phyloP scores from a whole-genome alignment of 2,329 filamentous ascomycete genomes.

The Thermothelomyces thermophilus region DNA sequence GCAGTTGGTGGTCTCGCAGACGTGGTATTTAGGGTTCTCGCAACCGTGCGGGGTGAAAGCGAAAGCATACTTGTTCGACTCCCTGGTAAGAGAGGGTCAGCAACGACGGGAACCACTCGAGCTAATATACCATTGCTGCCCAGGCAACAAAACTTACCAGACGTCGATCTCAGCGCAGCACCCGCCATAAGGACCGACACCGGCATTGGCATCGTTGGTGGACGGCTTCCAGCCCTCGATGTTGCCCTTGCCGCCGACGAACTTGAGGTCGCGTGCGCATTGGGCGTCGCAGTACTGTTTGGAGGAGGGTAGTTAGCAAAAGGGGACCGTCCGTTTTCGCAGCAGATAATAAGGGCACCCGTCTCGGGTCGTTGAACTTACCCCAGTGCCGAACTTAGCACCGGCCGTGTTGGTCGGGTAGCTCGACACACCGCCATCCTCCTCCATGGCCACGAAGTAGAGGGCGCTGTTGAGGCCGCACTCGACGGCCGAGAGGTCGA shows the following conservation, averaged over 20 bases:
- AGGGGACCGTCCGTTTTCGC: no score
- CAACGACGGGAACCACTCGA: no score
- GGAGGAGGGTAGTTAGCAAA: no score
- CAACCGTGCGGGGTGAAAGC: slow-evolving; percentile 63
- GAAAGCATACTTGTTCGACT: slow-evolving; percentile 59
- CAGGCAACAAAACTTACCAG: slow-evolving; percentile 29
- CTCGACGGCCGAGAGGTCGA: slow-evolving; percentile 60
- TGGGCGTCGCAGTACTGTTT: slow-evolving; percentile 43
- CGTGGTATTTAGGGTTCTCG: slow-evolving; percentile 40
- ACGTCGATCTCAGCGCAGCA: slow-evolving; percentile 56
- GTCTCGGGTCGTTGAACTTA: slow-evolving; percentile 5
- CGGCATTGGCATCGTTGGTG: slow-evolving; percentile 47
- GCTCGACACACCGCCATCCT: slow-evolving; percentile 47
- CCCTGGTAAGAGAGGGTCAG: slow-evolving; percentile 37
- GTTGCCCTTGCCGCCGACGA: slow-evolving; percentile 51
- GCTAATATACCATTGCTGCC: no score
- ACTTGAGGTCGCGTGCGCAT: slow-evolving; percentile 50
- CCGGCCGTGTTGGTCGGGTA: slow-evolving; percentile 45
- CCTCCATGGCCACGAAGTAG: slow-evolving; percentile 58
- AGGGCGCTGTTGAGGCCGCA: slow-evolving; percentile 68
- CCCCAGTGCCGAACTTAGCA: slow-evolving; percentile 51
- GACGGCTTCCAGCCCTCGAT: slow-evolving; percentile 47
- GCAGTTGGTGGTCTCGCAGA: slow-evolving; percentile 44
- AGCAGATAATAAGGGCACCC: no score
- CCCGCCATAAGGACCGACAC: slow-evolving; percentile 44